Percentiles rank a stretch among this genome's conserved stretches.
phyloP scores from a whole-genome alignment of 352 stramenopile genomes.

The Discostella stelligera region DNA sequence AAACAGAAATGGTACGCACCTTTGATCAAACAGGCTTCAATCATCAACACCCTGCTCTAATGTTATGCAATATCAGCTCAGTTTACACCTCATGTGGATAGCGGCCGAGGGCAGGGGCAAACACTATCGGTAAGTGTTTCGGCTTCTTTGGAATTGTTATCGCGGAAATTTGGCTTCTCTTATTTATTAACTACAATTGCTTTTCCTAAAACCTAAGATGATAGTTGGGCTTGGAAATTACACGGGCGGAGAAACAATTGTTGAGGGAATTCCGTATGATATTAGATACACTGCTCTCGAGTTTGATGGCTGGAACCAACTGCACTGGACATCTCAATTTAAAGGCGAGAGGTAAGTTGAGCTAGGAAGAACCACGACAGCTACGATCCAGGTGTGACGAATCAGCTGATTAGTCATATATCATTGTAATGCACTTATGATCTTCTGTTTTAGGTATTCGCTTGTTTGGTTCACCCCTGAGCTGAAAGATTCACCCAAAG shows the following conservation, averaged over 20 bases:
- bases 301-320: conserved; percentile 85
- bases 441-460: conserved; percentile 58
- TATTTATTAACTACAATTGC: too few species aligned
- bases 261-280: conserved; percentile 75
- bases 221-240: conserved; percentile 84
- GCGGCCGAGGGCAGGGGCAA: conserved; percentile 72
- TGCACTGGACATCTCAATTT: conserved; percentile 84
- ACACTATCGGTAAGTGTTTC: conserved; percentile 56
- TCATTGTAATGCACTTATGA: background rate
- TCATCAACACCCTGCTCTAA: too few species aligned
- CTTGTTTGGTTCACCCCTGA: conserved; percentile 86
- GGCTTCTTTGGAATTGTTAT: too few species aligned
- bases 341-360: conserved; percentile 67
- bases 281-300: conserved; percentile 83
- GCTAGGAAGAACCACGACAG: too few species aligned
- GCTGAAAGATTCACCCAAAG: conserved; percentile 5
- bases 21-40: background rate
- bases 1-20: conserved; percentile 73
- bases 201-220: conserved; percentile 18
- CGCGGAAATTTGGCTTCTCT: too few species aligned
- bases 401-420: too few species aligned
- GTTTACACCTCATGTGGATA: conserved; percentile 85
- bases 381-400: too few species aligned
- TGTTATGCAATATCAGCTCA: conserved; percentile 42
- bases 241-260: conserved; percentile 72